Evolutionary conservation across 805 yeast genomes (phyloP).

Genomic region (Candida broadrunensis): DNA sequence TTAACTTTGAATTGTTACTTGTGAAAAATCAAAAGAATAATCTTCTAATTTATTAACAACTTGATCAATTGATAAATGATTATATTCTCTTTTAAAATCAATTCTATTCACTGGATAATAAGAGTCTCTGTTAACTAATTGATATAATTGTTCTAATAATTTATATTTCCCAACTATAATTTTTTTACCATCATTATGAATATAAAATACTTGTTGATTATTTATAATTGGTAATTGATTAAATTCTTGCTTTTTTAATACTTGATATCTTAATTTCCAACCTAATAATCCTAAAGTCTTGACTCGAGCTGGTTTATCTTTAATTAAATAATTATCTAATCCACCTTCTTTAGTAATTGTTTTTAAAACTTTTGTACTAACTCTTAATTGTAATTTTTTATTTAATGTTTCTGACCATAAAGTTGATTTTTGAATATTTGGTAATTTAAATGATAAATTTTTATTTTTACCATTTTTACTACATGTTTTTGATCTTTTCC

Average conservation of each 20-base stretch:
- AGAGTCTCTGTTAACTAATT: conserved; percentile 43
- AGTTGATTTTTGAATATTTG: conserved; percentile 72
- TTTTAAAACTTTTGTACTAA: conserved; percentile 77
- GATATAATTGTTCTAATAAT: conserved; percentile 53
- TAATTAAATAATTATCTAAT: conserved; percentile 79
- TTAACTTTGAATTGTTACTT: conserved; percentile 15
- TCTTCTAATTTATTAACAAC: conserved; percentile 48
- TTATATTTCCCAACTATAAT: conserved; percentile 65
- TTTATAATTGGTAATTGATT: conserved; percentile 39
- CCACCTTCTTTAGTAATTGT: conserved; percentile 96
- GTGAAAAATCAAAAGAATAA: conserved; percentile 37
- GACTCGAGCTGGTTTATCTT: conserved; percentile 84
- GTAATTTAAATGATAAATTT: conserved; percentile 71
- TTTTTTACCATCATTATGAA: conserved; percentile 43
- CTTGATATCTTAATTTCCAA: conserved; percentile 82
- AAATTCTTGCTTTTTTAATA: conserved; percentile 46
- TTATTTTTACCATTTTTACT: conserved; percentile 70
- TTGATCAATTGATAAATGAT: conserved; percentile 44
- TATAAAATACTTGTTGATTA: conserved; percentile 42
- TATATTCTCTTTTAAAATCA: conserved; percentile 44
- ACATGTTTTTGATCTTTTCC: conserved; percentile 71
- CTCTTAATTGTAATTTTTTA: conserved; percentile 52
- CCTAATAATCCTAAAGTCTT: conserved; percentile 92
- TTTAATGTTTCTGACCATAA: conserved; percentile 83
- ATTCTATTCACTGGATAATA: conserved; percentile 45